phyloP scores from a whole-genome alignment of 257 asterid species.

The Primulina huaijiensis region DNA sequence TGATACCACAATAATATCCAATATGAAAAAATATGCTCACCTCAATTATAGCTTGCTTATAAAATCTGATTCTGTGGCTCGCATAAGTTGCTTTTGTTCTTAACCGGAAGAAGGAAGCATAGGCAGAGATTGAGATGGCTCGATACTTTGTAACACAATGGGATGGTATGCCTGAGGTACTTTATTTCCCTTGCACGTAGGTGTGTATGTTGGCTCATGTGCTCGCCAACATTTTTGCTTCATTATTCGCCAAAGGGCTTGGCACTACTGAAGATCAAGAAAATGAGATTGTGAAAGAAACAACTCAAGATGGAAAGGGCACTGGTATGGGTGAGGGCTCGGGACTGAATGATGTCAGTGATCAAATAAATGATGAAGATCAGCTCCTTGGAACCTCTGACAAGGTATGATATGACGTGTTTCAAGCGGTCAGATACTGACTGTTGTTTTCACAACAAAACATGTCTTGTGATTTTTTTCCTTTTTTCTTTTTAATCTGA shows the following conservation, averaged over 20 bases:
- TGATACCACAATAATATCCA: too few relatives aligned
- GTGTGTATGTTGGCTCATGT: slow-evolving; percentile 60
- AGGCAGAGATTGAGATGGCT: neutral
- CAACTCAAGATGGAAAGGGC: slow-evolving; percentile 68
- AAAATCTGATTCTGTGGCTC: neutral
- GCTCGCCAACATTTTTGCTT: slow-evolving; percentile 65
- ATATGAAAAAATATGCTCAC: neutral
- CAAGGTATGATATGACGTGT: slow-evolving; percentile 41
- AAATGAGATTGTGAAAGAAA: slow-evolving; percentile 39
- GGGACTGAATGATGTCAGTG: slow-evolving; percentile 81
- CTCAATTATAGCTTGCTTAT: neutral
- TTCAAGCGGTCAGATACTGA: slow-evolving; percentile 1
- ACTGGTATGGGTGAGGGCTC: slow-evolving; percentile 96
- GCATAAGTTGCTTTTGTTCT: neutral
- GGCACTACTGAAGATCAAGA: slow-evolving; percentile 66
- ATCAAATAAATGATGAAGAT: slow-evolving; percentile 86
- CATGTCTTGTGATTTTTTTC: neutral
- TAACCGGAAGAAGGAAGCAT: neutral
- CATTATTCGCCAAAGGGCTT: slow-evolving; percentile 71
- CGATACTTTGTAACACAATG: neutral
- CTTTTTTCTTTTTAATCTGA: slow-evolving; percentile 24
- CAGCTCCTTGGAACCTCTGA: slow-evolving; percentile 77
- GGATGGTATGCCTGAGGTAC: slow-evolving; percentile 13
- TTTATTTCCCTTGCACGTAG: slow-evolving; percentile 35
- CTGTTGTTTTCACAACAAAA: slow-evolving; percentile 11